Evolutionary conservation across 73 alveolate genomes (phyloP), one percentile per base, ranked within the genome.

Genomic region (Paramecium sonneborni): DNA sequence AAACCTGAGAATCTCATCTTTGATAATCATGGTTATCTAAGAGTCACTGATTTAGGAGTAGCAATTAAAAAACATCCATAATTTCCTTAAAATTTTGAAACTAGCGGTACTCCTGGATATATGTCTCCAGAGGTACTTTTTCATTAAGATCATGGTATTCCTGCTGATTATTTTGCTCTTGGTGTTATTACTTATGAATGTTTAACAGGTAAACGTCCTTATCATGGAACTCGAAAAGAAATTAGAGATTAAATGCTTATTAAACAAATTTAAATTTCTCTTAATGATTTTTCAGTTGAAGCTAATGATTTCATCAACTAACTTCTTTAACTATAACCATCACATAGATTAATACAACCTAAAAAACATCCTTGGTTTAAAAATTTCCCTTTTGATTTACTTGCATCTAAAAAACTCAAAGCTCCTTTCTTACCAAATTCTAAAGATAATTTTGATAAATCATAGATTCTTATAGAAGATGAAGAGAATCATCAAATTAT

Each of bases 1-100:
- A 98, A 97, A 86, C 99, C 99, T 1, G 99, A 98, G 74, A 98
- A 98, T 93, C 93, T 98, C 34, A 99, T 98, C 39, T 82, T 98
- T 86, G 99, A 97, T 57, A 55, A 79, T 28, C 76, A 93, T 24
- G 99, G 99, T 8, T 96, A 96, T 92, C 96, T 96, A 0, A 74
- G 98, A 67, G 89, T 98, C 5, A 97, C 99, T 18, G 99, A 98
- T 92, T 85, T 98, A 44, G 99, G 99, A 20, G 97, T 98, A 20
- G 99, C 99, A 87, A 74, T 93, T 1, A 92, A 94, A 93, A 92
- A 93, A 18, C 96, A 95, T 43, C 30, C 15, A 18, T 14, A 52
- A 52, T 52, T 52, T 21, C 97, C 97, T 24, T 95, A 97, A 76
- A 93, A 98, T 10, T 89, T 95, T 52, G 99, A 98, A 68, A 98